Base-by-base conservation (phyloP, 148 eudicot species). In the Dianthus caryophyllus region DNA sequence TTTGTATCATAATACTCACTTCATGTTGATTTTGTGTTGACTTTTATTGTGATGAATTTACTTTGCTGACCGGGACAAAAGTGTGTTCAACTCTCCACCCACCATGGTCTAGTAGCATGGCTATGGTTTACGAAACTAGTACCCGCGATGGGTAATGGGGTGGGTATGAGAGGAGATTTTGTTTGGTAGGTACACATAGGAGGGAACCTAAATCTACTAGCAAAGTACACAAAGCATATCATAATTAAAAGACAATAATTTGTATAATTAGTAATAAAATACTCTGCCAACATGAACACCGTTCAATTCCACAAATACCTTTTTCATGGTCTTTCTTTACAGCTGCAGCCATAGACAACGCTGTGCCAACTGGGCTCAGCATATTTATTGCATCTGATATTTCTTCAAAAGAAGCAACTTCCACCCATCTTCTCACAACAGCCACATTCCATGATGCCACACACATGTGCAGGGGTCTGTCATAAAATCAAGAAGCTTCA, bases 281-380 rank as follows among this genome's bases (percentile, higher is more conserved):
- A 60, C 64, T 33, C 17, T 60, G 27, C 63, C 33, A 60, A 33
- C 64, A 60, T 38, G 64, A 60, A n/a, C 26, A 22, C 24, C 36
- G 13, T 43, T 25, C 72, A 65, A 60, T 71, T 71, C 46, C 63
- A 22, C 60, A 58, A 17, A 46, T 82, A 90, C 98, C 96, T 67
- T 79, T 78, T 86, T 90, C 97, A 60, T 90, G 98, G 75, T 94
- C 92, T 83, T 88, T 94, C 88, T 88, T 94, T 57, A 85, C 70
- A 57, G 96, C 78, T 73, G 98, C 92, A 75, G 98, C 98, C 90
- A 94, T 90, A 77, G 96, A 90, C 85, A 94, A 78, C 62, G 98
- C 90, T 66, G 98, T 84, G 55, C 98, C 98, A 41, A 74, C 75
- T 71, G 88, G 81, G 78, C 97, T 83, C 62, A 76, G 85, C 59